Base-by-base conservation (phyloP, 257 asterid species). In the Nicotiana benthamiana region DNA sequence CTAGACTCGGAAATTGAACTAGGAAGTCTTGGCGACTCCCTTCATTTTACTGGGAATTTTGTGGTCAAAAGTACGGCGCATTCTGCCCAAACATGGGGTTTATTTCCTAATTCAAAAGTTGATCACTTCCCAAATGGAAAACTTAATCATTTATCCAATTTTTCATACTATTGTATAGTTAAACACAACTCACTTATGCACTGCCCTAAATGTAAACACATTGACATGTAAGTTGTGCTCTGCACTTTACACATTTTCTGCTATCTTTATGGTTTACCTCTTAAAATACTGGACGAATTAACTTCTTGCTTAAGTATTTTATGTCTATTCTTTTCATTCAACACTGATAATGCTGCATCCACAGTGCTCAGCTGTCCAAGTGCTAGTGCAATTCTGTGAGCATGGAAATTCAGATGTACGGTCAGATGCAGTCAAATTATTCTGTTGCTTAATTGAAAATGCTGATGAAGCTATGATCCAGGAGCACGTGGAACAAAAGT, bases 321-420 rank as follows among this genome's bases (percentile, higher is more conserved):
- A 74, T 48, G 59, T 48, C 26, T 74, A 24, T n/a, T 11, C 6
- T n/a, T 68, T 6, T 22, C 43, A 8, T 22, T 48, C 24, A 48
- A 74, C 57, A 48, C 79, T 74, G 79, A 46, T 46, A 62, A 60
- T 60, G 40, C 48, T 74, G 75, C 75, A 81, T 83, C 82, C 18
- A 76, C 91, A 91, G 95, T 83, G 88, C 87, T 87, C 90, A 4
- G 92, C 91, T 65, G 81, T 88, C 76, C 88, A 81, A 65, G 65
- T 81, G 64, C 83, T 91, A 82, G 72, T 91, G 66, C 87, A 65
- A 61, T 84, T 91, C 60, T 89, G 92, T 79, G 92, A 82, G 83
- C 63, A 16, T 3, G 87, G 83, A 60, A 67, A 84, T 67, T 43
- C 66, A 80, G 80, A 26, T 18, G 79, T 88, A 81, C 91, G 93